Evolutionary conservation across 2,329 filamentous ascomycete species (phyloP), one percentile per base, ranked within the genome.

Genomic region (Chaetomiaceae sp.): DNA sequence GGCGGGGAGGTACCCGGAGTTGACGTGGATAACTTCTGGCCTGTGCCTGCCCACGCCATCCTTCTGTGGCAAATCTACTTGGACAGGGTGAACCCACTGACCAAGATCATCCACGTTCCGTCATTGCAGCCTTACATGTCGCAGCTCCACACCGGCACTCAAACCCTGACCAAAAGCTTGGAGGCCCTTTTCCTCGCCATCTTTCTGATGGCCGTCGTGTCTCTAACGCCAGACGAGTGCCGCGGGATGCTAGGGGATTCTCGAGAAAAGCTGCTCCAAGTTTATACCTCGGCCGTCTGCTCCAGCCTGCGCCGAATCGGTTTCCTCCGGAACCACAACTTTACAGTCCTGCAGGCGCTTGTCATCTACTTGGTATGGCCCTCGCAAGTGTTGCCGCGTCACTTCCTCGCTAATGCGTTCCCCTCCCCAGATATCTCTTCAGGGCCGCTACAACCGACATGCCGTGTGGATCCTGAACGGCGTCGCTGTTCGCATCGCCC

Each of bases 61-160:
- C 76, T 77, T 44, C 73, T 92, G 5, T 92, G 87, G 87, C 84
- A 89, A 63, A 72, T 81, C 8, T 90, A 85, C 57, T 70, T 89
- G 5, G 82, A 88, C 43, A 83, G 87, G 54, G 82, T 91, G 49
- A 86, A 91, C 60, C 86, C 87, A 0, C 65, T 89, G 40, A 80
- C 82, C 58, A 91, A 90, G 63, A 69, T 81, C 40, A 81, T 89
- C 20, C 87, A 92, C 62, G 77, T 85, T 1, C 86, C 87, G 0
- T 82, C 82, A 0, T 66, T 89, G 4, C 83, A 89, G 60, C 76
- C 78, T 2, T 76, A 78, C 40, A 71, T 90, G 74, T 86, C 33
- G 78, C 86, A 51, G 83, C 83, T 2, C 78, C 76, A 33, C 10
- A 12, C 74, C 14, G 75, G 80, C 54, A 69, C 83, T 17, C 68